phyloP scores from a whole-genome alignment of 2,329 filamentous ascomycete genomes.

The Boeremia exigua region DNA sequence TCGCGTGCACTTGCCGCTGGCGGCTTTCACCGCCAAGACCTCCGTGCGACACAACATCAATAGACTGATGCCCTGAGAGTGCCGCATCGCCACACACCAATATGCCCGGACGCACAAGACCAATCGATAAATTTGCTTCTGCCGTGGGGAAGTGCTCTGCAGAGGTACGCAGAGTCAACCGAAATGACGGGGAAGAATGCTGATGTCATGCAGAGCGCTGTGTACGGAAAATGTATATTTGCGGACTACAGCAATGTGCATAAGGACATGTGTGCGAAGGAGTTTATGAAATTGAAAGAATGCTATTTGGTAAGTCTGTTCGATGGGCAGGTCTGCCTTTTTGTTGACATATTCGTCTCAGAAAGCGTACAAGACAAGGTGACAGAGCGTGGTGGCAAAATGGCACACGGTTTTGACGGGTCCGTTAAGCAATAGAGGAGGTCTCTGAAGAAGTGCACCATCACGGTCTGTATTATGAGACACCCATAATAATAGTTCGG shows the following conservation, averaged over 20 bases:
- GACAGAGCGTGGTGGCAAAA: constrained; percentile 7
- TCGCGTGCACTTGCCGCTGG: constrained; percentile 2
- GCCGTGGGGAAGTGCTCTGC: constrained; percentile 69
- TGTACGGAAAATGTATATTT: constrained; percentile 90
- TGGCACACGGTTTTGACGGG: not conserved
- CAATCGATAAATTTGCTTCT: constrained; percentile 72
- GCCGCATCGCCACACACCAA: constrained; percentile 15
- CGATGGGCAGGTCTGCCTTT: too few relatives aligned
- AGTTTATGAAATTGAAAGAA: constrained; percentile 85
- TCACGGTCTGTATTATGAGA: not conserved
- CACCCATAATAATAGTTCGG: constrained; percentile 1
- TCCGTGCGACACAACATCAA: constrained; percentile 13
- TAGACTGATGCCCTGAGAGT: constrained; percentile 20
- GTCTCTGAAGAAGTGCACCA: not conserved
- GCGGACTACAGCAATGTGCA: constrained; percentile 88
- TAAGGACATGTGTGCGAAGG: constrained; percentile 86
- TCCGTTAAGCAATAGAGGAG: not conserved
- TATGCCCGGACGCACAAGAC: constrained; percentile 57
- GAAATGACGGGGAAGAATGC: not conserved
- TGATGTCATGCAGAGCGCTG: constrained; percentile 66
- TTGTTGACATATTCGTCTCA: constrained; percentile 2
- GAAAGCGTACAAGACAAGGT: constrained; percentile 44
- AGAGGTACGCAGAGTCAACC: constrained; percentile 58
- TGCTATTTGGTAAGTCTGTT: constrained; percentile 76
- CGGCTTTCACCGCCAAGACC: constrained; percentile 14